These are phyloP conservation scores for Candolleomyces aberdarensis DNA, from an alignment of 768 basidiomycete genomes.

Conservation along the genomic window DNA sequence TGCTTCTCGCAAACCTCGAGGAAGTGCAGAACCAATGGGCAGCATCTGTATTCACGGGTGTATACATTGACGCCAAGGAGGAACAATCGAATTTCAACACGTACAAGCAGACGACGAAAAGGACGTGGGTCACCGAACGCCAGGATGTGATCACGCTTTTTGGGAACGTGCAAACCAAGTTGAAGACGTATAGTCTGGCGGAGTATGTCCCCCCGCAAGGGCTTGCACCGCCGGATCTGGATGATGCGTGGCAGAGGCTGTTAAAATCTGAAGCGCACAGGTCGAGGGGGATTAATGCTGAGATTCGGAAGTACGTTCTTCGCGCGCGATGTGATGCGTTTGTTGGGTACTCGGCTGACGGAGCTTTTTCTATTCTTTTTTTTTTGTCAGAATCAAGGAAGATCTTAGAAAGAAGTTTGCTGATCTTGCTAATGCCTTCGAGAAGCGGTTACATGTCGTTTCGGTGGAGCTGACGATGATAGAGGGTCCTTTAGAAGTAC, in stretches of 20 bases:
- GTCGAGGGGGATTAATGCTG: constrained; percentile 82
- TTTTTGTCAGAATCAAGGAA: constrained; percentile 69
- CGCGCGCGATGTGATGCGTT: background rate
- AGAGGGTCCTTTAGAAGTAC: constrained; percentile 73
- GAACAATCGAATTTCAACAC: constrained; percentile 68
- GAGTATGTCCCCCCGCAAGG: constrained; percentile 81
- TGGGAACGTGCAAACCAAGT: constrained; percentile 90
- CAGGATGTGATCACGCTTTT: constrained; percentile 87
- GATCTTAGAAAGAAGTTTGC: constrained; percentile 75
- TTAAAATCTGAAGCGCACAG: constrained; percentile 71
- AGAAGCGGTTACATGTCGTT: constrained; percentile 59
- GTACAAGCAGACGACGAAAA: constrained; percentile 85
- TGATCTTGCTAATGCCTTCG: constrained; percentile 72
- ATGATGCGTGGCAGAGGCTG: constrained; percentile 71
- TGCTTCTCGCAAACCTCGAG: constrained; percentile 66
- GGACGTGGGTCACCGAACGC: constrained; percentile 85
- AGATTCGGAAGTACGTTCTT: constrained; percentile 74
- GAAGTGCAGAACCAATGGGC: constrained; percentile 72
- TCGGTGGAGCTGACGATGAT: constrained; percentile 72
- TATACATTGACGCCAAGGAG: constrained; percentile 78
- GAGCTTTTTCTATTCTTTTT: no score
- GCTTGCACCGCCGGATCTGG: constrained; percentile 68
- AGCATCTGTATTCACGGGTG: constrained; percentile 60
- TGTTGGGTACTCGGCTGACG: background rate
- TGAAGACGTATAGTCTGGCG: constrained; percentile 83